Percentiles rank a stretch among this genome's conserved stretches.
Evolutionary conservation across 352 stramenopile genomes (phyloP).

Genomic region (Pythium myriotylum): DNA sequence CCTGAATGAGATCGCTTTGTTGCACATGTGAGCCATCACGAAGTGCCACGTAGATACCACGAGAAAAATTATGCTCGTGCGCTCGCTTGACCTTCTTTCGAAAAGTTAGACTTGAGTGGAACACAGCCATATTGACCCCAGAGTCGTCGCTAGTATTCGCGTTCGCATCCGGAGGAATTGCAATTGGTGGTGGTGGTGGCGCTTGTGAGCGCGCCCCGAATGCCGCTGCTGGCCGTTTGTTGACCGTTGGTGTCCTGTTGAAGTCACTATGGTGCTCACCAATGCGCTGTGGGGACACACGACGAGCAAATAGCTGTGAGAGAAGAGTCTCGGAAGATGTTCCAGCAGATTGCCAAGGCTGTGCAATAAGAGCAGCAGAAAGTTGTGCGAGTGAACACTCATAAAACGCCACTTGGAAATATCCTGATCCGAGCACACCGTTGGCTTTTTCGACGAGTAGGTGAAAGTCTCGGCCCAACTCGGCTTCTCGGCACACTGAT

Average conservation of each 20-base stretch:
- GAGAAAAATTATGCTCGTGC: conserved; percentile 89
- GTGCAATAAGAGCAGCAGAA: conserved; percentile 41
- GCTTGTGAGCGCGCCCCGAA: conserved; percentile 3
- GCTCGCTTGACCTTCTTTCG: conserved; percentile 83
- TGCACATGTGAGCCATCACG: conserved; percentile 74
- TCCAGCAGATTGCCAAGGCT: conserved; percentile 23
- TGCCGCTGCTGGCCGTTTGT: conserved; percentile 2
- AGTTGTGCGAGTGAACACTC: conserved; percentile 78
- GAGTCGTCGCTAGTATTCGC: conserved; percentile 7
- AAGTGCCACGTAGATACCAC: conserved; percentile 82
- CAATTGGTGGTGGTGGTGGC: conserved; percentile 12
- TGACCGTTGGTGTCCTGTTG: neutral
- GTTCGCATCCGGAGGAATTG: conserved; percentile 11
- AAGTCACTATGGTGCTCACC: neutral
- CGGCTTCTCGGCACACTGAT: conserved; percentile 52
- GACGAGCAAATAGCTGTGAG: conserved; percentile 11
- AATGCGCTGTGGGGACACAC: neutral
- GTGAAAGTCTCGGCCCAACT: conserved; percentile 75
- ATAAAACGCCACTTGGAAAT: conserved; percentile 89
- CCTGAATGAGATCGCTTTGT: conserved; percentile 85
- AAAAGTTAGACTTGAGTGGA: conserved; percentile 47
- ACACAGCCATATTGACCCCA: conserved; percentile 1
- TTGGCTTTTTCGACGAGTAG: conserved; percentile 69
- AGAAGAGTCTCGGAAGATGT: conserved; percentile 9
- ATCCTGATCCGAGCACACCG: conserved; percentile 58